A percentile compares a stretch with the other conserved stretches of the same genome.
Evolutionary conservation across 2,329 filamentous ascomycete genomes (phyloP).

Genomic region (Monosporascus sp.): DNA sequence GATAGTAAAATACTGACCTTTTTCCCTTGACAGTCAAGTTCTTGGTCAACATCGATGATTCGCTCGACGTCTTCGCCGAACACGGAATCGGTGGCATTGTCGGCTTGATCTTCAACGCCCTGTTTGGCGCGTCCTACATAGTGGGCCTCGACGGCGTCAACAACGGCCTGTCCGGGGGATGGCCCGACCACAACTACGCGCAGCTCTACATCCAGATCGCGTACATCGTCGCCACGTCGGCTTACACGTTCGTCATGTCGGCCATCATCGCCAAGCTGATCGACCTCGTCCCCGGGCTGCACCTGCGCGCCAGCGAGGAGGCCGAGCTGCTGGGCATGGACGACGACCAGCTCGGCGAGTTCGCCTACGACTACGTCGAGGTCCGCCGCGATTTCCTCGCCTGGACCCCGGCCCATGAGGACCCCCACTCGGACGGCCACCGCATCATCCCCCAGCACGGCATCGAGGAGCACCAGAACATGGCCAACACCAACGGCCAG

Average conservation of each 20-base stretch:
- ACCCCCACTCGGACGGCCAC: conserved; percentile 54
- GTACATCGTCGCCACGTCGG: conserved; percentile 61
- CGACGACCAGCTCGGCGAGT: conserved; percentile 84
- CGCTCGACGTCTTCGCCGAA: conserved; percentile 67
- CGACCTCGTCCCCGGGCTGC: conserved; percentile 69
- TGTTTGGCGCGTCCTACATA: conserved; percentile 65
- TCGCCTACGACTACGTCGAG: conserved; percentile 87
- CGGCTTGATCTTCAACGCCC: conserved; percentile 65
- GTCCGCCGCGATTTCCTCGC: conserved; percentile 82
- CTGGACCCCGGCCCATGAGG: conserved; percentile 71
- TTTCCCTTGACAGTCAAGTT: conserved; percentile 42
- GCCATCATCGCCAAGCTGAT: conserved; percentile 69
- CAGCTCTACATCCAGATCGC: conserved; percentile 76
- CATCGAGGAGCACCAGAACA: conserved; percentile 63
- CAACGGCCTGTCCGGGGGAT: conserved; percentile 61
- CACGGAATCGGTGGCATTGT: conserved; percentile 65
- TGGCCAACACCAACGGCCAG: conserved; percentile 52
- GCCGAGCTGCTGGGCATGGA: conserved; percentile 85
- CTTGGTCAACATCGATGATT: conserved; percentile 61
- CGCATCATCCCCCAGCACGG: conserved; percentile 64
- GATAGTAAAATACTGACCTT: not conserved
- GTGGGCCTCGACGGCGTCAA: conserved; percentile 75
- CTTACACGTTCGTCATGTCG: conserved; percentile 69
- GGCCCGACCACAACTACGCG: conserved; percentile 68
- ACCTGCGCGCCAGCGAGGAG: conserved; percentile 74